Percentiles rank a stretch among this genome's conserved stretches.
Conservation (phyloP, 495 filamentous ascomycete genomes). For the Hapsidospora chrysogenum region DNA sequence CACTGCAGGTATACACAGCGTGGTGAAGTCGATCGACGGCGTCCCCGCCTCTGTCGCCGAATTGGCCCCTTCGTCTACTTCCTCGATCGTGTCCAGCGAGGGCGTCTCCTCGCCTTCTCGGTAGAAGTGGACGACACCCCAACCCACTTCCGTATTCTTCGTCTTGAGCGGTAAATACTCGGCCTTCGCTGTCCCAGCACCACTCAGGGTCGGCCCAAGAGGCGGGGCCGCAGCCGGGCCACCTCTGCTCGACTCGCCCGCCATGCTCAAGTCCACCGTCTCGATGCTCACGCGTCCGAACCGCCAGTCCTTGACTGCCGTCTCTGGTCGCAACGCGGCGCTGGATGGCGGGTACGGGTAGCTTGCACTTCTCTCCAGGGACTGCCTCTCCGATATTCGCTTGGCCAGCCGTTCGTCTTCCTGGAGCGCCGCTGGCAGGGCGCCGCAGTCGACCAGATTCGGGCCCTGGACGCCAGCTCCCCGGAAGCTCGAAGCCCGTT, state of each 20-base stretch:
- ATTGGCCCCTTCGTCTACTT: slow-evolving; percentile 12
- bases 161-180: slow-evolving; percentile 57
- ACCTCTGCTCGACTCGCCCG: background rate
- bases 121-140: slow-evolving; percentile 89
- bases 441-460: slow-evolving; percentile 32
- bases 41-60: no score
- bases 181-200: slow-evolving; percentile 40
- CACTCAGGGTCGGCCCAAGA: slow-evolving; percentile 25
- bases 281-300: slow-evolving; percentile 26
- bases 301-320: slow-evolving; percentile 27
- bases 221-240: slow-evolving; percentile 20
- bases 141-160: slow-evolving; percentile 68
- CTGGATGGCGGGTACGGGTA: slow-evolving; percentile 15
- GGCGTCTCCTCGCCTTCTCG: slow-evolving; percentile 66
- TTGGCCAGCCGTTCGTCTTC: slow-evolving; percentile 14
- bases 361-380: slow-evolving; percentile 11
- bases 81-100: slow-evolving; percentile 15
- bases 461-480: no score
- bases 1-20: slow-evolving; percentile 84
- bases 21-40: slow-evolving; percentile 58
- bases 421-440: slow-evolving; percentile 12
- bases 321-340: slow-evolving; percentile 18
- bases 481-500: no score
- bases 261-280: slow-evolving; percentile 22
- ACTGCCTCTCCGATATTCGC: slow-evolving; percentile 14